Evolutionary conservation across 1,284 basidiomycete species (phyloP).

Genomic region (Blastosporella zonata): DNA sequence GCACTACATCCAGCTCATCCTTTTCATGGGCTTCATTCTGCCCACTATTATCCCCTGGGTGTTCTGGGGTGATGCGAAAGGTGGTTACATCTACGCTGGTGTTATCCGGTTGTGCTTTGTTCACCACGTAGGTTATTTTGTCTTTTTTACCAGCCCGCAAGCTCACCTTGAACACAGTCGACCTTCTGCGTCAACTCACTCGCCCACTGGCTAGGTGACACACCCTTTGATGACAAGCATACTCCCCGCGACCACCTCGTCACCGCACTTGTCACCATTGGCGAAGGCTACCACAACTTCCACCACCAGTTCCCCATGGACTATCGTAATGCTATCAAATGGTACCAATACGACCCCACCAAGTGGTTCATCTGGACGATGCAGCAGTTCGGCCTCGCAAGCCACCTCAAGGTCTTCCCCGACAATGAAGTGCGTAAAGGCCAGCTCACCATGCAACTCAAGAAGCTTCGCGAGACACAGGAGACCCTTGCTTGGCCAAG

Average conservation of each 20-base stretch:
- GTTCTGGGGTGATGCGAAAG: constrained; percentile 80
- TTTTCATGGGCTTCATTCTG: constrained; percentile 72
- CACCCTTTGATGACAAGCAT: constrained; percentile 94
- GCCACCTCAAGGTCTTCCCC: constrained; percentile 87
- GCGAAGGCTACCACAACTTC: constrained; percentile 97
- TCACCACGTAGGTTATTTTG: constrained; percentile 68
- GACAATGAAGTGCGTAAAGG: constrained; percentile 93
- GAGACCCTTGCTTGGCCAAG: constrained; percentile 78
- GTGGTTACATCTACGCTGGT: constrained; percentile 87
- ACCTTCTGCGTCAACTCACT: constrained; percentile 96
- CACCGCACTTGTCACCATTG: constrained; percentile 85
- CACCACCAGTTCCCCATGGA: constrained; percentile 95
- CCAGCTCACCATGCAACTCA: constrained; percentile 90
- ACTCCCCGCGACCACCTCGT: constrained; percentile 87
- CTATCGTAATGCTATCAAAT: constrained; percentile 90
- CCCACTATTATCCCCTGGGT: constrained; percentile 79
- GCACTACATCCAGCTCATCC: constrained; percentile 71
- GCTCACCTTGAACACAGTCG: constrained; percentile 45
- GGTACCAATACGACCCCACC: constrained; percentile 88
- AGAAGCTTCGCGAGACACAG: constrained; percentile 72
- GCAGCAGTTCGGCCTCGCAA: constrained; percentile 71
- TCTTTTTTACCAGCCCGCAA: constrained; percentile 2
- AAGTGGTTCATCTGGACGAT: constrained; percentile 88
- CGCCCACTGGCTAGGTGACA: constrained; percentile 91
- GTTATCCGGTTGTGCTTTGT: constrained; percentile 82